Percentiles rank a stretch among this genome's conserved stretches.
Conservation (phyloP, 106 monocot species). For the Allium fistulosum region DNA sequence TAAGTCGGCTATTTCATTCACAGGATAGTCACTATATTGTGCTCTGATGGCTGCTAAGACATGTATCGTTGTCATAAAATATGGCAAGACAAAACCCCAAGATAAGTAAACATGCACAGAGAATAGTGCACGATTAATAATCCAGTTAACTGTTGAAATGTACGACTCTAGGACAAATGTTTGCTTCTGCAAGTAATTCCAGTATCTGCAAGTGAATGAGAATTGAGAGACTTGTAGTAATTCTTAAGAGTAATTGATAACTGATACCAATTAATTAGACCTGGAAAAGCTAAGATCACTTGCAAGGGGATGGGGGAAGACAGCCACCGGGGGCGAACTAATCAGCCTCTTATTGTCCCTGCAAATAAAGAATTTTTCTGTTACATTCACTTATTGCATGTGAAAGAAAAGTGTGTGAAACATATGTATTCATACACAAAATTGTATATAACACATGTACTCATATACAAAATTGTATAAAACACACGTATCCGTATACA, state of each 20-base stretch:
- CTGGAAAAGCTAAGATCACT: constrained; percentile 95
- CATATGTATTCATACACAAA: background rate
- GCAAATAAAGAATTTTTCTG: background rate
- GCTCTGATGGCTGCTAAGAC: constrained; percentile 57
- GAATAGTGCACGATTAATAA: constrained; percentile 97
- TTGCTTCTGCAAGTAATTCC: constrained; percentile 99
- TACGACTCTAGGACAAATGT: constrained; percentile 99
- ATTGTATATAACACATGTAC: background rate
- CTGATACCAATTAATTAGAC: constrained; percentile 15
- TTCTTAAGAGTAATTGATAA: background rate
- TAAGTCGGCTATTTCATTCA: constrained; percentile 32
- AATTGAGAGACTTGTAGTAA: no score
- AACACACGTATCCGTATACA: background rate
- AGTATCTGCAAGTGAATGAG: constrained; percentile 51
- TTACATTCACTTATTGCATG: background rate
- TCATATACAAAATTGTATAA: background rate
- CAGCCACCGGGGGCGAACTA: constrained; percentile 84
- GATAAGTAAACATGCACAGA: constrained; percentile 83
- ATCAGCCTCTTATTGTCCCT: constrained; percentile 92
- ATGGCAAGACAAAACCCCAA: constrained; percentile 86
- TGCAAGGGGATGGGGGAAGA: constrained; percentile 97
- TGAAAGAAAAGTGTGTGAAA: background rate
- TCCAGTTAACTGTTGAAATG: constrained; percentile 78
- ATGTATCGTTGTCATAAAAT: constrained; percentile 78
- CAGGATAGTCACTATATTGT: constrained; percentile 33